Evolutionary conservation across 2,329 filamentous ascomycete species (phyloP).

Genomic region (Venturiaceae sp.): DNA sequence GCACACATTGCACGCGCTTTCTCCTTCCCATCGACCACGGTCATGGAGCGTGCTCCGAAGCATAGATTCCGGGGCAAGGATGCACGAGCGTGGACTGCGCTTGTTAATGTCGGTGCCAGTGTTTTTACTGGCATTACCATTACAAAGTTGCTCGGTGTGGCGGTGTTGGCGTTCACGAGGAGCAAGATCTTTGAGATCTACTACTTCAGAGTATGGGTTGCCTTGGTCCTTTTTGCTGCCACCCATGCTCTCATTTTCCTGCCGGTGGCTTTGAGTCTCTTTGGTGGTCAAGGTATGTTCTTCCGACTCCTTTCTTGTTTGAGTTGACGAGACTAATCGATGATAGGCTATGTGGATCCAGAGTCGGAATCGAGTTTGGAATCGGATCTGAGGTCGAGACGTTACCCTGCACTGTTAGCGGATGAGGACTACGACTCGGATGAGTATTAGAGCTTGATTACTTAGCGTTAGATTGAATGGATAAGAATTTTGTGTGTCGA

Average conservation of each 20-base stretch:
- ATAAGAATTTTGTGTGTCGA: not conserved
- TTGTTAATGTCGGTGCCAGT: slow-evolving; percentile 89
- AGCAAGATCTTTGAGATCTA: slow-evolving; percentile 99
- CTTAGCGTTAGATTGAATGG: not conserved
- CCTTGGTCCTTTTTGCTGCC: slow-evolving; percentile 81
- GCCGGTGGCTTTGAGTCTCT: slow-evolving; percentile 76
- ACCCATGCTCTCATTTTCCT: slow-evolving; percentile 84
- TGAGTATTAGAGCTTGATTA: slow-evolving; percentile 28
- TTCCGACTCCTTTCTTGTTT: not conserved
- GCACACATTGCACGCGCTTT: slow-evolving; percentile 94
- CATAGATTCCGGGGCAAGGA: slow-evolving; percentile 69
- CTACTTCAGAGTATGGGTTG: slow-evolving; percentile 95
- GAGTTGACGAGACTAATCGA: slow-evolving; percentile 6
- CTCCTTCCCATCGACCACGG: slow-evolving; percentile 76
- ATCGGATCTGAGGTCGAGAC: slow-evolving; percentile 71
- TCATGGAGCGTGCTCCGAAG: slow-evolving; percentile 67
- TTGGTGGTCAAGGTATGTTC: slow-evolving; percentile 63
- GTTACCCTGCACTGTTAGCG: slow-evolving; percentile 67
- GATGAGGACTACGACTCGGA: slow-evolving; percentile 73
- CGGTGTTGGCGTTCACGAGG: slow-evolving; percentile 83
- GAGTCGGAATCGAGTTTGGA: slow-evolving; percentile 82
- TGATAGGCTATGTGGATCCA: slow-evolving; percentile 67
- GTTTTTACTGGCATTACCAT: slow-evolving; percentile 96
- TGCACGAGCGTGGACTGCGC: slow-evolving; percentile 80
- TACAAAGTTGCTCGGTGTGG: slow-evolving; percentile 88